phyloP scores from a whole-genome alignment of 345 rosid genomes.

The Physaria fendleri region DNA sequence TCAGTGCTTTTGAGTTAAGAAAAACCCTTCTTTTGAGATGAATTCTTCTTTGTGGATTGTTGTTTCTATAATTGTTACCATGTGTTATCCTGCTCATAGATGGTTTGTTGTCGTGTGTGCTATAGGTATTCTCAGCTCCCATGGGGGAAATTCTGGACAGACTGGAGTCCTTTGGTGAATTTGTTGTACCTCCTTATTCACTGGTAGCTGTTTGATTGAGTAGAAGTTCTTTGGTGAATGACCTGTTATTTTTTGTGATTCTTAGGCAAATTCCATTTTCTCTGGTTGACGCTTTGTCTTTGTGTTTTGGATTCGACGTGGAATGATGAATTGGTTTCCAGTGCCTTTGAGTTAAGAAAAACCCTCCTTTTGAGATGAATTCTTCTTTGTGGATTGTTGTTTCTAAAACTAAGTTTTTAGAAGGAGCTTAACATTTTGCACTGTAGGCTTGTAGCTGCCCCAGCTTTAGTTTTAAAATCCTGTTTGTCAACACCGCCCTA shows the following conservation, averaged over 20 bases:
- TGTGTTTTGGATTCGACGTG: too few relatives aligned
- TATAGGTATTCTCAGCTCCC: constrained; percentile 77
- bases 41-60: too few relatives aligned
- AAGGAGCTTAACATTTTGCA: not conserved
- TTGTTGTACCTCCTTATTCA: constrained; percentile 47
- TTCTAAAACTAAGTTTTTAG: not conserved
- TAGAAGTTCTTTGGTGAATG: not conserved
- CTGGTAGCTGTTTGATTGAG: not conserved
- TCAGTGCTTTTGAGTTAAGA: not conserved
- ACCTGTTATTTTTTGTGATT: constrained; percentile 12
- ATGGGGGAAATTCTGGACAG: constrained; percentile 83
- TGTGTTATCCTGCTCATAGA: not conserved
- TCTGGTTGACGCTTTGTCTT: too few relatives aligned
- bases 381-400: too few relatives aligned
- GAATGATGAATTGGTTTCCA: too few relatives aligned
- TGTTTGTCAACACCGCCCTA: not conserved
- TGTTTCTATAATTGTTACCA: too few relatives aligned
- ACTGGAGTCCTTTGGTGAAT: constrained; percentile 87
- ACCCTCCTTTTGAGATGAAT: too few relatives aligned
- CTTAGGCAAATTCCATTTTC: constrained; percentile 1
- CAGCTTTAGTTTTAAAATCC: not conserved
- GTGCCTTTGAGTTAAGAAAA: too few relatives aligned
- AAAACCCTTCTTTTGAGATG: not conserved
- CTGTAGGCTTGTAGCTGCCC: not conserved
- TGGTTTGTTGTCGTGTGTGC: not conserved